Percentiles rank a stretch among this genome's conserved stretches.
Evolutionary conservation across 176 grass and related monocot genomes (phyloP).

Genomic region (Tillandsia leiboldiana): DNA sequence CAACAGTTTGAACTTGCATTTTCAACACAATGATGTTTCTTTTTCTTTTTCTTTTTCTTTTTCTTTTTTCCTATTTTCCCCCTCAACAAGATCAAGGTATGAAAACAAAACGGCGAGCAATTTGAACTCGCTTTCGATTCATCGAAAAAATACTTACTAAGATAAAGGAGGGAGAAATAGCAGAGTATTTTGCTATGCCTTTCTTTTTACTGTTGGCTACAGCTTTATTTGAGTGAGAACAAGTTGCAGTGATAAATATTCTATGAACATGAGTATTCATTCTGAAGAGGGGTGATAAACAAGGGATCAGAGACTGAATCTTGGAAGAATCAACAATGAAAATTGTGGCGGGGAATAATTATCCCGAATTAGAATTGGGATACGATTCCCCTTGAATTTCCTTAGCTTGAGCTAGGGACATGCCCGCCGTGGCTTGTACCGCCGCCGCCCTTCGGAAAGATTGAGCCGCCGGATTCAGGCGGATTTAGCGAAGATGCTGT

Average conservation of each 20-base stretch:
- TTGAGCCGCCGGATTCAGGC: conserved; percentile 8
- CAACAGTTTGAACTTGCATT: no score
- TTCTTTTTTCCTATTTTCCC: no score
- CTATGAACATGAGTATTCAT: neutral
- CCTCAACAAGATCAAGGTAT: no score
- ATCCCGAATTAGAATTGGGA: neutral
- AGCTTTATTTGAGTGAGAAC: neutral
- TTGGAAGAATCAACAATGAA: conserved; percentile 1
- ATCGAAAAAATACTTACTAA: neutral
- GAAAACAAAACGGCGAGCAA: no score
- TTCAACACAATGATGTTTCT: no score
- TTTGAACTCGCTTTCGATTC: no score
- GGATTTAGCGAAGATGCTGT: conserved; percentile 1
- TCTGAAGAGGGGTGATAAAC: neutral
- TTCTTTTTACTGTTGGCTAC: neutral
- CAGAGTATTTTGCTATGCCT: neutral
- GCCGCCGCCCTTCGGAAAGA: conserved; percentile 1
- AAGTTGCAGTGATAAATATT: conserved; percentile 1
- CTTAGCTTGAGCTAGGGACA: conserved; percentile 17
- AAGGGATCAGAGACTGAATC: neutral
- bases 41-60: no score
- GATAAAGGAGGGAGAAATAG: neutral
- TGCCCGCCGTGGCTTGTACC: neutral
- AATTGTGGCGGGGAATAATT: neutral
- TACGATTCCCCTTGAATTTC: neutral